These are phyloP conservation scores for Penicillium occitanis DNA, from an alignment of 2,329 filamentous ascomycete species.

Conservation along the genomic window DNA sequence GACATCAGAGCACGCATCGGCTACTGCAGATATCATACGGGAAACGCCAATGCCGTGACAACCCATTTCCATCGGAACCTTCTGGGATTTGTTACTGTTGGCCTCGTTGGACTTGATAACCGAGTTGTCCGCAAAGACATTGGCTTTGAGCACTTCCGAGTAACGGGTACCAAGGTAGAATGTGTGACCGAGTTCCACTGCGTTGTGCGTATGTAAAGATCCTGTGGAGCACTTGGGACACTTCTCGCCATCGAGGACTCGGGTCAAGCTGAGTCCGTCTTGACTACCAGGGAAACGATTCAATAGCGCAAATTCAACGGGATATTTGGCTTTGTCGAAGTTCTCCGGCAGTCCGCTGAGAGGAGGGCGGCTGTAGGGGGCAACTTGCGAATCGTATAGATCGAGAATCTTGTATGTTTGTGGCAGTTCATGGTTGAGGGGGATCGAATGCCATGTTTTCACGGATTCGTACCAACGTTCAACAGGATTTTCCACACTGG, in stretches of 20 bases:
- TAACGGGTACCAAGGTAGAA: conserved; percentile 93
- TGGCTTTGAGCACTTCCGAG: conserved; percentile 69
- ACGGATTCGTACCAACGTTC: conserved; percentile 50
- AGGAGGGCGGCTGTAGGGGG: conserved; percentile 41
- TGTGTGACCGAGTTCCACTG: conserved; percentile 90
- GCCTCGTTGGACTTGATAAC: conserved; percentile 23
- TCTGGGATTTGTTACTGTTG: conserved; percentile 31
- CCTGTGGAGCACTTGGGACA: conserved; percentile 71
- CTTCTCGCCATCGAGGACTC: conserved; percentile 64
- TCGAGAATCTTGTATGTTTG: conserved; percentile 34
- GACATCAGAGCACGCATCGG: conserved; percentile 69
- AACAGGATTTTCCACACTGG: conserved; percentile 62
- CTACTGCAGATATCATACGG: conserved; percentile 82
- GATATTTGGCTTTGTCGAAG: conserved; percentile 28
- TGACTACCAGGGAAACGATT: conserved; percentile 42
- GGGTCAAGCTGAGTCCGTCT: conserved; percentile 61
- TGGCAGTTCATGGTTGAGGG: neutral
- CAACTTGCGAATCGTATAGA: conserved; percentile 43
- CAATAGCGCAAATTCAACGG: conserved; percentile 38
- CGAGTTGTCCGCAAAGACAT: conserved; percentile 51
- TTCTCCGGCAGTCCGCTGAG: conserved; percentile 37
- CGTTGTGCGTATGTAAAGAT: conserved; percentile 63
- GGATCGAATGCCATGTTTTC: neutral
- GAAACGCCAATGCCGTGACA: conserved; percentile 95
- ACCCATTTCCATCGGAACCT: conserved; percentile 78